These are phyloP conservation scores for Lactarius hatsudake DNA, from an alignment of 768 basidiomycete species.

Conservation along the genomic window DNA sequence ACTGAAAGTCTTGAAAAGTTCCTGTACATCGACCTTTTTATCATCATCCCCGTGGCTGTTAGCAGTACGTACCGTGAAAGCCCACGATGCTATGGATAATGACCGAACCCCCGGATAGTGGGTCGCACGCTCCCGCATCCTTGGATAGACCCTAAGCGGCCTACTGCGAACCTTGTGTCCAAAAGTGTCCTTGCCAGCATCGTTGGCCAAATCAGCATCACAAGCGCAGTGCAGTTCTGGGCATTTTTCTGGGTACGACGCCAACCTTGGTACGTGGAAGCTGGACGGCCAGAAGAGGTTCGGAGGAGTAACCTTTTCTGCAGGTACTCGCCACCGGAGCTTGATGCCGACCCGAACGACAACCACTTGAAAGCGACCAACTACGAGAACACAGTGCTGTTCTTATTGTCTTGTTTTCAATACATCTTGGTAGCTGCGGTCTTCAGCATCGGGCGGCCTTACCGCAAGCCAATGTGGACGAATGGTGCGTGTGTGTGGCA, in stretches of 20 bases:
- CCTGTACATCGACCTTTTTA: conserved; percentile 95
- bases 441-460: conserved; percentile 97
- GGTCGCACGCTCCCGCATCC: conserved; percentile 90
- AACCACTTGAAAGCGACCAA: conserved; percentile 81
- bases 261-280: conserved; percentile 70
- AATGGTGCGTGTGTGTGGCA: conserved; percentile 58
- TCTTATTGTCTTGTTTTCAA: conserved; percentile 96
- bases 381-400: conserved; percentile 89
- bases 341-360: conserved; percentile 40
- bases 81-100: conserved; percentile 10
- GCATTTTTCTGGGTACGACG: conserved; percentile 84
- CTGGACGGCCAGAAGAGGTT: not conserved
- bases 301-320: not conserved
- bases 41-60: conserved; percentile 96
- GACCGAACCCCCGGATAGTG: conserved; percentile 54
- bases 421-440: conserved; percentile 96
- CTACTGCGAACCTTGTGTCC: conserved; percentile 93
- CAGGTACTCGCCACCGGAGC: conserved; percentile 32
- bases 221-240: conserved; percentile 78
- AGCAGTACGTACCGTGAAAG: conserved; percentile 63
- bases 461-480: conserved; percentile 91
- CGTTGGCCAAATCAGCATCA: conserved; percentile 87
- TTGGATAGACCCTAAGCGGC: conserved; percentile 81
- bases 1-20: conserved; percentile 51
- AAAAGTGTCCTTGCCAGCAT: conserved; percentile 93